These are phyloP conservation scores for Sarocladiaceae sp. DNA, from an alignment of 2,329 filamentous ascomycete species.

Conservation along the genomic window DNA sequence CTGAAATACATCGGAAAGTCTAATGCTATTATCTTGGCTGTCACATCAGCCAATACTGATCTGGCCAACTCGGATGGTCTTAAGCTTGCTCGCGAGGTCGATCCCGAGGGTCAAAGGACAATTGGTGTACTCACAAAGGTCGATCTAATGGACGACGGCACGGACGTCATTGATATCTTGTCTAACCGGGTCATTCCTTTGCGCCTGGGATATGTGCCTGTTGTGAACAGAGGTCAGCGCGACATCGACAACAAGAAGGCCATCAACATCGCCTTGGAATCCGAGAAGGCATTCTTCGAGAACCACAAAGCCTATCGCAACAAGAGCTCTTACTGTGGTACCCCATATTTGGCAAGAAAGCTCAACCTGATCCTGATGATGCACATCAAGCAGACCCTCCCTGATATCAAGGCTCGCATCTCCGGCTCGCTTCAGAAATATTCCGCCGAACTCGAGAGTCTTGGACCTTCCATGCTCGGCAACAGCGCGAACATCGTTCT, in stretches of 20 bases:
- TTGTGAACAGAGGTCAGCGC: constrained; percentile 96
- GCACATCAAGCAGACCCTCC: constrained; percentile 99
- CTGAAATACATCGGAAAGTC: constrained; percentile 98
- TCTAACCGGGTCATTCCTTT: constrained; percentile 93
- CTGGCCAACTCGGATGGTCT: constrained; percentile 97
- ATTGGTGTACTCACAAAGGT: constrained; percentile 97
- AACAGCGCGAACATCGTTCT: constrained; percentile 96
- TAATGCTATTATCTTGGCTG: constrained; percentile 95
- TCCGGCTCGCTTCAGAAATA: constrained; percentile 94
- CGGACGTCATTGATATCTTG: constrained; percentile 96
- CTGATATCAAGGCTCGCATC: constrained; percentile 97
- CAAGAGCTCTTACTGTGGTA: constrained; percentile 98
- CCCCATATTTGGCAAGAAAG: constrained; percentile 92
- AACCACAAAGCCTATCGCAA: constrained; percentile 83
- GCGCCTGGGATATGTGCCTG: constrained; percentile 96
- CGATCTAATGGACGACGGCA: constrained; percentile 98
- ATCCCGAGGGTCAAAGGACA: constrained; percentile 87
- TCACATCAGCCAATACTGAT: constrained; percentile 96
- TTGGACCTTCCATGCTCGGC: constrained; percentile 92
- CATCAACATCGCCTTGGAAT: constrained; percentile 84
- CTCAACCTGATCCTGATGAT: constrained; percentile 99
- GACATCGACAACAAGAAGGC: constrained; percentile 96
- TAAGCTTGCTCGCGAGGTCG: constrained; percentile 94
- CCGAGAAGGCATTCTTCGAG: constrained; percentile 92
- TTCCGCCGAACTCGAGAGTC: constrained; percentile 68